A percentile compares a stretch with the other conserved stretches of the same genome.
phyloP scores from a whole-genome alignment of 192 early-diverging fungal species.

The Podila verticillata region DNA sequence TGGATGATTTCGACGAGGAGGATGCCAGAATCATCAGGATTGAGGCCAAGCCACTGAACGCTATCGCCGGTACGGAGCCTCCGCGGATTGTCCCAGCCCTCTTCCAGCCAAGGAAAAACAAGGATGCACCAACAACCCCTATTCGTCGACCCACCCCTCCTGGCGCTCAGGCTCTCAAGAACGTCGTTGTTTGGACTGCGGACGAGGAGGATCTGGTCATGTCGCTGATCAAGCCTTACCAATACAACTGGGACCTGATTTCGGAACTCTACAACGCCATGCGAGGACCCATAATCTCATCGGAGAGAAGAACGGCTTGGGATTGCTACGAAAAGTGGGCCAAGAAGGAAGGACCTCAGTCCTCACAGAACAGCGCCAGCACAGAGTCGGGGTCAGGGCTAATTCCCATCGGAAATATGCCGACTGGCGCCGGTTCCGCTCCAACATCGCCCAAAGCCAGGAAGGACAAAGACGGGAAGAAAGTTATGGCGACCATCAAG shows the following conservation, averaged over 20 bases:
- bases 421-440: conserved; percentile 19
- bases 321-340: conserved; percentile 73
- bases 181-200: conserved; percentile 54
- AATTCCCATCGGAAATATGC: conserved; percentile 34
- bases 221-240: conserved; percentile 61
- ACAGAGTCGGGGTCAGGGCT: conserved; percentile 20
- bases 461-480: conserved; percentile 51
- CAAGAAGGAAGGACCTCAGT: conserved; percentile 56
- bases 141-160: conserved; percentile 41
- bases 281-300: conserved; percentile 56
- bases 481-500: conserved; percentile 46
- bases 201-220: conserved; percentile 68
- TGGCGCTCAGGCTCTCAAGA: conserved; percentile 23
- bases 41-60: conserved; percentile 57
- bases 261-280: conserved; percentile 66
- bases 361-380: background rate
- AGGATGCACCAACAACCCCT: conserved; percentile 31
- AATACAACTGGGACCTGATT: conserved; percentile 76
- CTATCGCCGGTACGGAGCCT: conserved; percentile 56
- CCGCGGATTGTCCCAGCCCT: conserved; percentile 47
- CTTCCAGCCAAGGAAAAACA: conserved; percentile 43
- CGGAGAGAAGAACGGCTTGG: conserved; percentile 66
- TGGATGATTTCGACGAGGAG: conserved; percentile 45
- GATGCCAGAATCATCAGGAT: conserved; percentile 23
- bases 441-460: conserved; percentile 38